Percentiles rank a stretch among this genome's conserved stretches.
Evolutionary conservation across 352 stramenopile species (phyloP).

Genomic region (Phytophthora rubi): DNA sequence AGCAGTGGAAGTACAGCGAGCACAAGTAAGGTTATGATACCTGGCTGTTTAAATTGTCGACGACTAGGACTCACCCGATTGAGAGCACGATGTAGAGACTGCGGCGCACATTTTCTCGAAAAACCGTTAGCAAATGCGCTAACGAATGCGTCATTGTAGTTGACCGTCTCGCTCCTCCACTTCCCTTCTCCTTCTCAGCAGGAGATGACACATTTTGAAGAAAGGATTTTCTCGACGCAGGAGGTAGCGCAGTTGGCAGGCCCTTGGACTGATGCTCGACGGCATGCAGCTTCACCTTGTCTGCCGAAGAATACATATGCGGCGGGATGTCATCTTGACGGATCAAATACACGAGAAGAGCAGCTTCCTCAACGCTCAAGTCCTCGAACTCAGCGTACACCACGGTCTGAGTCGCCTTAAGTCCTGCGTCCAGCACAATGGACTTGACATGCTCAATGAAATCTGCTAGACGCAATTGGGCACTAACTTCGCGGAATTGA

Average conservation of each 20-base stretch:
- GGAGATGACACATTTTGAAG: conserved; percentile 14
- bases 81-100: conserved; percentile 66
- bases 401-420: conserved; percentile 56
- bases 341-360: conserved; percentile 50
- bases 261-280: conserved; percentile 45
- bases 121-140: conserved; percentile 36
- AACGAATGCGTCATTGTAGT: neutral
- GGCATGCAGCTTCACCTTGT: conserved; percentile 58
- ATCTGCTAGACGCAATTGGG: conserved; percentile 33
- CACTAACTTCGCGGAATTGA: conserved; percentile 54
- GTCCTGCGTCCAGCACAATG: conserved; percentile 51
- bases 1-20: neutral
- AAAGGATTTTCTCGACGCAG: conserved; percentile 23
- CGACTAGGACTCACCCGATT: conserved; percentile 41
- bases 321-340: conserved; percentile 49
- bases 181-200: conserved; percentile 7
- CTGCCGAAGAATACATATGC: conserved; percentile 52
- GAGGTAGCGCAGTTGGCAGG: neutral
- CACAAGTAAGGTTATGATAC: neutral
- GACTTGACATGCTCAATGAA: conserved; percentile 61
- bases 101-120: conserved; percentile 58
- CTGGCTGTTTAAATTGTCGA: neutral
- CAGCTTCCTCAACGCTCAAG: conserved; percentile 39
- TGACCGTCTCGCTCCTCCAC: conserved; percentile 3
- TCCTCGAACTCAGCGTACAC: conserved; percentile 69